Conservation (phyloP, 768 basidiomycete genomes). For the Boletus insuetus region DNA sequence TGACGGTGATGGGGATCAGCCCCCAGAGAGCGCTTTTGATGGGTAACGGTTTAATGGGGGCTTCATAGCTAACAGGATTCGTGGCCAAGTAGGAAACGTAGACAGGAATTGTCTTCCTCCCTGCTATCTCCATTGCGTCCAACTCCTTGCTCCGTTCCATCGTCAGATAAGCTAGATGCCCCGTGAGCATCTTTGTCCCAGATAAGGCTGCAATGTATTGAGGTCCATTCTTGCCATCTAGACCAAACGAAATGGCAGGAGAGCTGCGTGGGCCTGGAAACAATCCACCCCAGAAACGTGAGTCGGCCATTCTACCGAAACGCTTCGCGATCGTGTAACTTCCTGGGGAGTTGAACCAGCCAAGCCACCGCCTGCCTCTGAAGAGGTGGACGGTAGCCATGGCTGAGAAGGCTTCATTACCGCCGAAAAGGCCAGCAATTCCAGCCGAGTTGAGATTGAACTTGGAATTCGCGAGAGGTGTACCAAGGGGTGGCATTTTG, state of each 20-base stretch:
- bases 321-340: constrained; percentile 30
- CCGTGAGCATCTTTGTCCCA: constrained; percentile 26
- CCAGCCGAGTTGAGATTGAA: too few species aligned
- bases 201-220: constrained; percentile 26
- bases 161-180: constrained; percentile 27
- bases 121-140: too few species aligned
- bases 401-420: constrained; percentile 18
- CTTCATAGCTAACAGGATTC: too few species aligned
- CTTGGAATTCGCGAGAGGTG: too few species aligned
- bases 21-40: too few species aligned
- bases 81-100: too few species aligned
- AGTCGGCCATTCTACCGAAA: constrained; percentile 30
- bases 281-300: constrained; percentile 31
- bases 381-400: constrained; percentile 34
- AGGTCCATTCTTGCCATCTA: constrained; percentile 29
- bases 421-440: too few species aligned
- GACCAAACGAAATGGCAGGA: constrained; percentile 23
- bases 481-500: too few species aligned
- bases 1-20: too few species aligned
- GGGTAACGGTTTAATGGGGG: too few species aligned
- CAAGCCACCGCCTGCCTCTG: constrained; percentile 31
- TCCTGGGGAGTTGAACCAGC: constrained; percentile 37
- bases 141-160: neutral
- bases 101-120: too few species aligned
- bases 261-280: constrained; percentile 27